Base-by-base conservation (phyloP, 2,329 filamentous ascomycete species). In the Neonectria sp. region DNA sequence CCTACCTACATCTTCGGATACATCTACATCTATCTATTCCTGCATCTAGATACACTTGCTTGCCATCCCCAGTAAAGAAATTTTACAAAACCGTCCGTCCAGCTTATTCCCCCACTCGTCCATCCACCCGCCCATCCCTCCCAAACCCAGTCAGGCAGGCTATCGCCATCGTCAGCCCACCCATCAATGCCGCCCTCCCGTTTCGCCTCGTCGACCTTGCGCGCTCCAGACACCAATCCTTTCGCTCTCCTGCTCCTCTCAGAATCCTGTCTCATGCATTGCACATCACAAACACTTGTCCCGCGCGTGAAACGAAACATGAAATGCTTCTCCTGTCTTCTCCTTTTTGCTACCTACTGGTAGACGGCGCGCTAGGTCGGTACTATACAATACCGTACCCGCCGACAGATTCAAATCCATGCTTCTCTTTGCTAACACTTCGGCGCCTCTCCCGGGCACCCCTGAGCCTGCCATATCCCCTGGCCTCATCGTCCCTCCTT, bases 231-330 rank as follows among this genome's bases (percentile, higher is more conserved):
- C 46, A 21, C 53, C 25, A 35, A 29, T 60, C 40, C 33, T 15
- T 43, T 55, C 29, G 49, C 33, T 29, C 43, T 21, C 13, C 6
- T 15, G 21, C 31, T 56, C 27, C 37, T 53, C 35, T 45, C 43
- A 35, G 21, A 27, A 66, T 57, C 46, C 57, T 53, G 46, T 37
- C 40, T 58, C 37, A 66, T 66, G 63, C 58, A 37, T 17, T 24
- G 37, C 57, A 29, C 35, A 37, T 57, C 57, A 21, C 55, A 46
- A 61, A 61, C 59, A 61, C 21, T 43, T 29, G 12, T 25, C 25
- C 25, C 61, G 9, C 46, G 48, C 52, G 31, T 65, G 52, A 61
- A 65, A 65, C 57, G 63, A 61, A 65, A 65, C 57, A 51, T 40
- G 63, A 21, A 51, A 61, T 53, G 55, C 24, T 37, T 64, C 35